Evolutionary conservation across 1,284 basidiomycete species (phyloP), one percentile per base, ranked within the genome.

Genomic region (Abortiporus biennis): DNA sequence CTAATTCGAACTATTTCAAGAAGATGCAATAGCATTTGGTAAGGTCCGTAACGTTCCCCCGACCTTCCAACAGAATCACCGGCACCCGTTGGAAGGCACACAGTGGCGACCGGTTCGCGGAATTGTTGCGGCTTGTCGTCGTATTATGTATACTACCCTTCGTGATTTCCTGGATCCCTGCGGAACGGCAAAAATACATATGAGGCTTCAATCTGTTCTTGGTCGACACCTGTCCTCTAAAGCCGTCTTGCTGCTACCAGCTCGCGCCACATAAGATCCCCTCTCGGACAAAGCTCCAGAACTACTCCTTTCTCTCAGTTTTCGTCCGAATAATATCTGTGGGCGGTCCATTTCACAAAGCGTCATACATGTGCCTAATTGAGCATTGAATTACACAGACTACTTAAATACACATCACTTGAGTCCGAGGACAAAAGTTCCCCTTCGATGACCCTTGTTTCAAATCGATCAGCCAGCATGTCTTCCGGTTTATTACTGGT

Each of bases 401-500:
- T n/a, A n/a, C n/a, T n/a, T n/a, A n/a, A n/a, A n/a, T n/a, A n/a
- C n/a, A n/a, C n/a, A n/a, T n/a, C n/a, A n/a, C n/a, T n/a, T n/a
- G n/a, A n/a, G n/a, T n/a, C n/a, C n/a, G n/a, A n/a, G n/a, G n/a
- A n/a, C n/a, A n/a, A n/a, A n/a, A n/a, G n/a, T n/a, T 15, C 17
- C 24, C 17, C 34, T 25, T 27, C 46, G 21, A 61, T 61, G 59
- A 58, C 59, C 35, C 43, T 61, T 30, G 57, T 55, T 32, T 50
- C 53, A 13, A 56, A 43, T 42, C 55, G 52, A 37, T 54, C 57
- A 21, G 55, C 57, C 20, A 53, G 42, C 50, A 61, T 61, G 58
- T 57, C 59, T 15, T 56, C 57, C 16, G 55, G 57, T 20, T 42
- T 59, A 25, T 45, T 59, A 11, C 47, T 59, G 34, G 59, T 59